Evolutionary conservation across 1,139 yeast genomes (phyloP), one percentile per base, ranked within the genome.

Genomic region (Hemisphaericaspora xylanilytica): DNA sequence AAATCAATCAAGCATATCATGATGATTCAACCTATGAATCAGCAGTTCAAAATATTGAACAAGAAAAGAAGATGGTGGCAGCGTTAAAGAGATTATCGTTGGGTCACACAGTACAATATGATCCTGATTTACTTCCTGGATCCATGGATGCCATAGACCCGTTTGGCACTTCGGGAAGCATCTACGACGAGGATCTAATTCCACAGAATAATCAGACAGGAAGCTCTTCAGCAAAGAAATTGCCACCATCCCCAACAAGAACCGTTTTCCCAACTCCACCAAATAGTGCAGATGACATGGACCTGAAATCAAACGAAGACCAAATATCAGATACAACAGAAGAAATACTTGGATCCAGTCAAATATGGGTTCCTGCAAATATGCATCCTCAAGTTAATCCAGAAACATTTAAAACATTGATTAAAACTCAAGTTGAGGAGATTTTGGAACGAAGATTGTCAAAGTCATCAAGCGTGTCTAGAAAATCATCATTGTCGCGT

Each of bases 301-400:
- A 12, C 24, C 16, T 5, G 34, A 29, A 29, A 21, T 14, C 18
- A n/a, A 18, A 17, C 3, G 32, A 29, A 16, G 14, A 8, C 4
- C 15, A 16, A 2, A 5, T 17, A 7, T 22, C 16, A 3, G 15
- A 17, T 7, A 11, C 22, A 12, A 17, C 18, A 3, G 32, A 29
- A 15, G 22, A 3, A n/a, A 47, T 56, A 22, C 50, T 52, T 26
- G 66, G 63, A 36, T 45, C 63, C 13, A 35, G 49, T n/a, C 38
- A 30, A 17, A 65, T 89, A 37, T 90, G 98, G 98, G 97, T 92
- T 2, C 97, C 97, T 0, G 97, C 97, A 1, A 81, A 80, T 47
- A 75, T 88, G 35, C 98, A 92, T 57, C 97, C 98, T 1, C 92
- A 85, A 53, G 78, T 92, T 13, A 90, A 95, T 27, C 97, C 97